Evolutionary conservation across 108 stramenopile genomes (phyloP), one percentile per base, ranked within the genome.

Genomic region (Cyclotella cryptica): DNA sequence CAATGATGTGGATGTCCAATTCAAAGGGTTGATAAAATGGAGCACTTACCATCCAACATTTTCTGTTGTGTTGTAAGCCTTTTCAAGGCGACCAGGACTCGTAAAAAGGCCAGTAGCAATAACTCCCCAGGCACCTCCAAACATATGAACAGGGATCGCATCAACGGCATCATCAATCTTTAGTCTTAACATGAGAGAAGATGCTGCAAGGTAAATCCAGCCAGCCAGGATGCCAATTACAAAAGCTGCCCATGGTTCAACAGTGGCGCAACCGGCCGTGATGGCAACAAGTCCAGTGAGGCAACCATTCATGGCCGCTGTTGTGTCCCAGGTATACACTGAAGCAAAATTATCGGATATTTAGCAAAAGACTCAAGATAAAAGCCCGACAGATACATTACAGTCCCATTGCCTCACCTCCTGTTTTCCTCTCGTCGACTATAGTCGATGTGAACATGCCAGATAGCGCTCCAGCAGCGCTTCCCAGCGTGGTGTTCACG

Each of bases 51-150:
- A 64, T 19, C 80, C 80, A 54, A 81, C 58, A 51, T 81, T 64
- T 7, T 30, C 62, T 13, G 69, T 81, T 3, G 72, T 51, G 19
- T 54, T 39, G 26, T 27, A 70, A 22, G 79, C 74, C 30, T 19
- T 54, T 39, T 28, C 52, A 30, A 79, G 60, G 13, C 83, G 74
- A 44, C 19, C 10, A 15, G 75, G 62, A 74, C 73, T 74, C 0
- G 82, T 65, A 49, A 86, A 86, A 21, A 86, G 61, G 4, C 79
- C 86, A 11, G 84, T 68, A 41, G 83, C 79, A 26, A 94, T 71
- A 9, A 93, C 41, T 49, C 98, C 98, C 97, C 97, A 98, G 18
- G 80, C 61, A n/a, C 98, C 98, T 72, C 85, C 87, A 42, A 83
- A 84, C 58, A 87, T 64, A 70, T 94, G 93, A 12, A 94, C 92